Evolutionary conservation across 2,329 filamentous ascomycete species (phyloP).

Genomic region (Fusarium lyarnte): DNA sequence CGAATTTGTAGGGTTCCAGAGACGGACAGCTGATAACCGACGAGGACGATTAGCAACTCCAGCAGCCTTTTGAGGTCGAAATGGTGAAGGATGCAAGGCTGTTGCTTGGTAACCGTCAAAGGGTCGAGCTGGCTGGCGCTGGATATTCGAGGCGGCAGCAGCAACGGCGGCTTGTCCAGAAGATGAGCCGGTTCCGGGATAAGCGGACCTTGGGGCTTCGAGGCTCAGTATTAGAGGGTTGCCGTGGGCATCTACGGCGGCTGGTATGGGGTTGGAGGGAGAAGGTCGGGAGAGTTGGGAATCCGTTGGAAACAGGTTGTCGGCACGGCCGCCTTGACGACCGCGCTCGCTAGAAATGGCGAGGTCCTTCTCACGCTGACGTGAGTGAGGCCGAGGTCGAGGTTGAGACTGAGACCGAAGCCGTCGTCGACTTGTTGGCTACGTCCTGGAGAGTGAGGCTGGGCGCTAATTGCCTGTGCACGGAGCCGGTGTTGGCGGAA

Average conservation of each 20-base stretch:
- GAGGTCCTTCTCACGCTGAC: constrained; percentile 39
- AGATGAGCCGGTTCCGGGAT: constrained; percentile 40
- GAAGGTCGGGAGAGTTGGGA: constrained; percentile 51
- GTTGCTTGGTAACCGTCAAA: constrained; percentile 27
- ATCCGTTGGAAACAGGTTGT: constrained; percentile 58
- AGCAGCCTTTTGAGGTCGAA: constrained; percentile 54
- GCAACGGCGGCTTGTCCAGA: constrained; percentile 33
- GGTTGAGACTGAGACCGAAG: neutral
- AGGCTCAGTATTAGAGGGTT: constrained; percentile 44
- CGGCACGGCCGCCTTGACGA: constrained; percentile 58
- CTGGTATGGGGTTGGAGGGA: constrained; percentile 34
- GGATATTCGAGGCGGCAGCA: constrained; percentile 34
- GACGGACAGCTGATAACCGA: constrained; percentile 58
- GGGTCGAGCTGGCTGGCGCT: constrained; percentile 10
- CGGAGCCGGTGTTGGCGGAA: constrained; percentile 33
- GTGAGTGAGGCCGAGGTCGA: constrained; percentile 27
- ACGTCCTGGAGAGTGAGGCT: constrained; percentile 11
- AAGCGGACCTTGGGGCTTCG: constrained; percentile 45
- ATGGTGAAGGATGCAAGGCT: constrained; percentile 47
- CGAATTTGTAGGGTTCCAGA: constrained; percentile 71
- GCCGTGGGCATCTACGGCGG: constrained; percentile 45
- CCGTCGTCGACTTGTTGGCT: constrained; percentile 7
- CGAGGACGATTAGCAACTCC: constrained; percentile 47
- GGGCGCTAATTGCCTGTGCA: constrained; percentile 23
- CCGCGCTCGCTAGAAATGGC: constrained; percentile 50